Percentiles rank a stretch among this genome's conserved stretches.
Evolutionary conservation across 2,329 filamentous ascomycete species (phyloP).

Genomic region (Daldinia sp.): DNA sequence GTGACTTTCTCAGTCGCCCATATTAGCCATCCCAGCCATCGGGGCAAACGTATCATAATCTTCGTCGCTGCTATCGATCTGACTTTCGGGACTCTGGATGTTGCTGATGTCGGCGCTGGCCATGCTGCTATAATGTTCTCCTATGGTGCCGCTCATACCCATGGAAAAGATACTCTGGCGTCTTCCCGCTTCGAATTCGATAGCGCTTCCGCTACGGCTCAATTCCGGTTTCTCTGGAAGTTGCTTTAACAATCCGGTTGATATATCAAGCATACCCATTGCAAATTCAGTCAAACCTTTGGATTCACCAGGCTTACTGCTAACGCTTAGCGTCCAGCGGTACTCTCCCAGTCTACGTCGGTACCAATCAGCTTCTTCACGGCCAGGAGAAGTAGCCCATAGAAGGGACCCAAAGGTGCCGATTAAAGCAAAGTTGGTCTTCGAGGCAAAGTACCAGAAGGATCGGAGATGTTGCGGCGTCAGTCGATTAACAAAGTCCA

Average conservation of each 20-base stretch:
- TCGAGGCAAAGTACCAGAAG: slow-evolving; percentile 92
- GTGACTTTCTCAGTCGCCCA: slow-evolving; percentile 45
- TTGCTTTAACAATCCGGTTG: slow-evolving; percentile 74
- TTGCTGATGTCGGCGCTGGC: slow-evolving; percentile 63
- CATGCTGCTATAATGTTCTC: slow-evolving; percentile 58
- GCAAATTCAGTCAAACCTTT: slow-evolving; percentile 74
- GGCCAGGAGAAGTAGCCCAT: slow-evolving; percentile 87
- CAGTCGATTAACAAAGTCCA: slow-evolving; percentile 96
- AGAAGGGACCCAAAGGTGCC: slow-evolving; percentile 92
- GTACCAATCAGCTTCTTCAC: slow-evolving; percentile 94
- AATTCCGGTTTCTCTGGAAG: slow-evolving; percentile 78
- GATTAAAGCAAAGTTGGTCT: slow-evolving; percentile 93
- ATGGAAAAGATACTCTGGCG: slow-evolving; percentile 56
- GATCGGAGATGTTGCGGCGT: slow-evolving; percentile 86
- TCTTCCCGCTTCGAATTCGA: slow-evolving; percentile 59
- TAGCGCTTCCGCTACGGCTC: slow-evolving; percentile 65
- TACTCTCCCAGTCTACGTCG: slow-evolving; percentile 87
- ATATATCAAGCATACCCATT: slow-evolving; percentile 82
- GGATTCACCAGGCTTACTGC: slow-evolving; percentile 75
- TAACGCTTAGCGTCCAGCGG: slow-evolving; percentile 92
- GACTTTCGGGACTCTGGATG: slow-evolving; percentile 64
- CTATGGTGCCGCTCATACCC: slow-evolving; percentile 47
- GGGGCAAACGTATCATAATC: slow-evolving; percentile 63
- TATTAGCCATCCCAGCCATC: slow-evolving; percentile 52
- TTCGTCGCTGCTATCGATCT: slow-evolving; percentile 67